Percentiles rank a stretch among this genome's conserved stretches.
Conservation (phyloP, 108 stramenopile genomes). For the Cyclostephanos tholiformis region DNA sequence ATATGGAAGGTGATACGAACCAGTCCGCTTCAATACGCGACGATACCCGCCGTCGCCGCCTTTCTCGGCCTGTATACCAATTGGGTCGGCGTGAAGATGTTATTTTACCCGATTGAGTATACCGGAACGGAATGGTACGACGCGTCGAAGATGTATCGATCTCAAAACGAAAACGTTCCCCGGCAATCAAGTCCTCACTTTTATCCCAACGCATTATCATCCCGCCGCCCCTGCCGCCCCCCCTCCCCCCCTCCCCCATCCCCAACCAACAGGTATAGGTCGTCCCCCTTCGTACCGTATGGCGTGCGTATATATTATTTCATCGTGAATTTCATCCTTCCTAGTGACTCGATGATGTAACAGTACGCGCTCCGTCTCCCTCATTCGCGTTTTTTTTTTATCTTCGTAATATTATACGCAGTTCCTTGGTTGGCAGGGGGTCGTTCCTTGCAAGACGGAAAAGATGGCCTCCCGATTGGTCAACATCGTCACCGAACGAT, state of each 20-base stretch:
- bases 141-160: too few relatives aligned
- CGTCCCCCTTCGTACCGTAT: constrained; percentile 57
- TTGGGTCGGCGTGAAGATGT: constrained; percentile 63
- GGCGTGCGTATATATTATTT: constrained; percentile 28
- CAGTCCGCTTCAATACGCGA: constrained; percentile 54
- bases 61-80: constrained; percentile 72
- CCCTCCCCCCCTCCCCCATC: too few relatives aligned
- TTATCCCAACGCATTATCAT: too few relatives aligned
- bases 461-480: constrained; percentile 76
- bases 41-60: constrained; percentile 76
- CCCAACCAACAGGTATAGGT: not conserved
- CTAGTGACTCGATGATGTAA: too few relatives aligned
- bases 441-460: constrained; percentile 80
- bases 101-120: constrained; percentile 83
- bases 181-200: too few relatives aligned
- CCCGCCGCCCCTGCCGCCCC: too few relatives aligned
- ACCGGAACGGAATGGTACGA: constrained; percentile 57
- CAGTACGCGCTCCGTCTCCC: too few relatives aligned
- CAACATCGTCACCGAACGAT: constrained; percentile 62
- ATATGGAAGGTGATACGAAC: constrained; percentile 28
- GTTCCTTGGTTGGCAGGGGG: constrained; percentile 80
- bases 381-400: too few relatives aligned
- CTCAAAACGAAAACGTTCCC: too few relatives aligned
- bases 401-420: not conserved
- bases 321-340: not conserved